Percentiles rank a stretch among this genome's conserved stretches.
Conservation (phyloP, 306 rosid species). For the Quercus berberidifolia region DNA sequence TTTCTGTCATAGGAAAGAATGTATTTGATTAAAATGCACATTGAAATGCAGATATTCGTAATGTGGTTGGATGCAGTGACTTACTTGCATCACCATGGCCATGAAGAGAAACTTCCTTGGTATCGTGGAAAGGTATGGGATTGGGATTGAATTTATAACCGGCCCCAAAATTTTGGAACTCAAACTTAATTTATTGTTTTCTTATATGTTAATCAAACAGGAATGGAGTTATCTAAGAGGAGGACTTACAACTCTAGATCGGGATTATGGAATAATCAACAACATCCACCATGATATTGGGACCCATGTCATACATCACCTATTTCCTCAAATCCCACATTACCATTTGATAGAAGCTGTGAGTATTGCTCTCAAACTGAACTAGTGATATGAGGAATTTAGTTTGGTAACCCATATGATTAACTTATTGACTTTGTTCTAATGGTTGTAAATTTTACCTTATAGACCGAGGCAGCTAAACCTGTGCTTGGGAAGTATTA, state of each 20-base stretch:
- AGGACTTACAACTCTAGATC: slow-evolving; percentile 68
- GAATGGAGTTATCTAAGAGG: slow-evolving; percentile 66
- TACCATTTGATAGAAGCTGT: slow-evolving; percentile 79
- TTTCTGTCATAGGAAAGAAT: not conserved
- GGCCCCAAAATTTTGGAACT: too few species aligned
- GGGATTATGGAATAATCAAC: slow-evolving; percentile 72
- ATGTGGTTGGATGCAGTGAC: slow-evolving; percentile 94
- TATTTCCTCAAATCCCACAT: slow-evolving; percentile 63
- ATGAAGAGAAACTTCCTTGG: slow-evolving; percentile 93
- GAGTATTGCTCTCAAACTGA: slow-evolving; percentile 30
- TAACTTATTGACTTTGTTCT: not conserved
- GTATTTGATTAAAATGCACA: not conserved
- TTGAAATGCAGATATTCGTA: slow-evolving; percentile 56
- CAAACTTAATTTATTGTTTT: not conserved
- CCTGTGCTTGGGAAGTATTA: slow-evolving; percentile 80
- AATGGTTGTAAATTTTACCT: not conserved
- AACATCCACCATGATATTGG: slow-evolving; percentile 66
- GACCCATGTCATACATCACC: slow-evolving; percentile 60
- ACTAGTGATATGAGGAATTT: not conserved
- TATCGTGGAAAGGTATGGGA: slow-evolving; percentile 81
- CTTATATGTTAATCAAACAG: slow-evolving; percentile 27
- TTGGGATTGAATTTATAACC: not conserved
- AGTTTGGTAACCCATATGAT: not conserved
- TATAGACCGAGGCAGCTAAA: slow-evolving; percentile 84
- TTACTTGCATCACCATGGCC: slow-evolving; percentile 96